Conservation (phyloP, 2,329 filamentous ascomycete genomes). For the Aureobasidium sp. region DNA sequence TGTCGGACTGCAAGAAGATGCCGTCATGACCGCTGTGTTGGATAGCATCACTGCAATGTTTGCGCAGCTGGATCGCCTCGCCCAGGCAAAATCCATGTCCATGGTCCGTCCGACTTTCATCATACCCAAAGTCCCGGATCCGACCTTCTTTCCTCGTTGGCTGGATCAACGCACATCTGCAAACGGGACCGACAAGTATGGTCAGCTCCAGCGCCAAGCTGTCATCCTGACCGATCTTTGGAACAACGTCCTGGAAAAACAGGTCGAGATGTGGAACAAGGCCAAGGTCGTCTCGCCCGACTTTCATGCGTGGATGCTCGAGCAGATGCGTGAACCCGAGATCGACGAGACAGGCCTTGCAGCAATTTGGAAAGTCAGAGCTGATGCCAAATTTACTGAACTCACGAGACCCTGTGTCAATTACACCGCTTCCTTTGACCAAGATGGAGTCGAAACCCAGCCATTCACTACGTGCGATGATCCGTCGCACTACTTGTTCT, state of each 20-base stretch:
- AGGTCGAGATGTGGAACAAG: not conserved
- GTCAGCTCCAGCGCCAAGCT: conserved; percentile 14
- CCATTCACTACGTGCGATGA: conserved; percentile 11
- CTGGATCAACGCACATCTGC: conserved; percentile 5
- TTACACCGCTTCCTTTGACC: conserved; percentile 6
- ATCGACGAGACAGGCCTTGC: conserved; percentile 4
- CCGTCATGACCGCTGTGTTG: not conserved
- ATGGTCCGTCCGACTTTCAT: conserved; percentile 4
- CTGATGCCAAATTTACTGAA: conserved; percentile 5
- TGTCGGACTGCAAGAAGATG: not conserved
- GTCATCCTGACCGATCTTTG: conserved; percentile 15
- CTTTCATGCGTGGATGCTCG: conserved; percentile 14
- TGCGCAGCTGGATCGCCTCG: conserved; percentile 13
- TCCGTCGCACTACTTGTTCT: conserved; percentile 15
- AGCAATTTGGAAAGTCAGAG: not conserved
- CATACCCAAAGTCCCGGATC: conserved; percentile 16
- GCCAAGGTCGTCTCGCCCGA: conserved; percentile 15
- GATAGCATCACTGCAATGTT: conserved; percentile 12
- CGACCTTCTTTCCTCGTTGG: conserved; percentile 15
- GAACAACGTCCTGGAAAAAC: conserved; percentile 4
- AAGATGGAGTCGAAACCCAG: not conserved
- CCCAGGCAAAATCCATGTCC: not conserved
- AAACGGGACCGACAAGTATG: conserved; percentile 8
- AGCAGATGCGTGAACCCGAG: conserved; percentile 14
- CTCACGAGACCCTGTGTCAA: conserved; percentile 13